Conservation (phyloP, 164 flowering plant genomes). For the Saururus chinensis region DNA sequence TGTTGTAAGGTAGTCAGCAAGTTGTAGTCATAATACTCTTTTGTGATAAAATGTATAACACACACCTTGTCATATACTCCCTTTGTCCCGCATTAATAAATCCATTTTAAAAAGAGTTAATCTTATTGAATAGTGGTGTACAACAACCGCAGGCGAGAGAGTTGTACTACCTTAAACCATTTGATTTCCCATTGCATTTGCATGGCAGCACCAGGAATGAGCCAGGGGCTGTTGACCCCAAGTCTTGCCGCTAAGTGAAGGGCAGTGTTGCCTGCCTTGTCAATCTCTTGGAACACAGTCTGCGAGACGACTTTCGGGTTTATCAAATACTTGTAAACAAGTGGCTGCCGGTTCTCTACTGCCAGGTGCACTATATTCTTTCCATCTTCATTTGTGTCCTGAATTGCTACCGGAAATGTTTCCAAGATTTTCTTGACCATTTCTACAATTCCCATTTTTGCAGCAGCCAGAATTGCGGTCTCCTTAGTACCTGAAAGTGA, state of each 20-base stretch:
- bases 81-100: too few relatives aligned
- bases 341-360: constrained; percentile 33
- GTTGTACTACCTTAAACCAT: constrained; percentile 30
- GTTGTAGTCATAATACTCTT: not conserved
- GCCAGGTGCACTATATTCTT: constrained; percentile 31
- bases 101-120: too few relatives aligned
- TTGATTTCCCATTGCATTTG: constrained; percentile 41
- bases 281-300: constrained; percentile 17
- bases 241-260: constrained; percentile 29
- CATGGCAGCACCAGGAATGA: constrained; percentile 29
- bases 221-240: constrained; percentile 30
- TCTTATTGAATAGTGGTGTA: too few relatives aligned
- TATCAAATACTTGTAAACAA: constrained; percentile 17
- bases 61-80: too few relatives aligned
- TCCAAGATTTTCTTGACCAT: constrained; percentile 25
- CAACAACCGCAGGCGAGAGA: too few relatives aligned
- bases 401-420: constrained; percentile 23
- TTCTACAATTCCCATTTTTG: constrained; percentile 27
- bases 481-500: constrained; percentile 5
- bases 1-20: too few relatives aligned
- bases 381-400: constrained; percentile 17
- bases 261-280: constrained; percentile 27
- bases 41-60: too few relatives aligned
- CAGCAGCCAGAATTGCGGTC: constrained; percentile 28
- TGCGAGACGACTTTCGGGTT: constrained; percentile 11